phyloP scores from a whole-genome alignment of 305 asterid species.

The Euphrasia arctica region DNA sequence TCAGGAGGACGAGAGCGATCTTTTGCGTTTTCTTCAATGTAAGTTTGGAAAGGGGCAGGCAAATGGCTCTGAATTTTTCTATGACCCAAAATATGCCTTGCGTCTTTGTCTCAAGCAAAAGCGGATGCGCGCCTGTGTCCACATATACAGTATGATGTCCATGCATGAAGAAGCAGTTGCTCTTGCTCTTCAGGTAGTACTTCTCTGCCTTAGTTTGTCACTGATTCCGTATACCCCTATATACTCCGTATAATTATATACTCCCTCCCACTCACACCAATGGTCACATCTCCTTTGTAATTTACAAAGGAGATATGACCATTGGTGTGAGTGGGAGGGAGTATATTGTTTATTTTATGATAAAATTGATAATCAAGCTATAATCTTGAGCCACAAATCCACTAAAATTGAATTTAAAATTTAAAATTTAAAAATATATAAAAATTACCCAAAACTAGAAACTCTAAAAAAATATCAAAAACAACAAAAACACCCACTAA shows the following conservation, averaged over 20 bases:
- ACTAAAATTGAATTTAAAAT: background rate
- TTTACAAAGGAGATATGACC: no score
- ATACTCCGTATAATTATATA: background rate
- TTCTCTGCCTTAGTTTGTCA: background rate
- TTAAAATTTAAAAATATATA: no score
- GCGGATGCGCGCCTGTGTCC: constrained; percentile 97
- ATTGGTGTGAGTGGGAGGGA: no score
- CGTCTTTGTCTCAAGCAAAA: constrained; percentile 91
- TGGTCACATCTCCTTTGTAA: no score
- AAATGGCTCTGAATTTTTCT: constrained; percentile 80
- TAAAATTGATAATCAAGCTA: constrained; percentile 12
- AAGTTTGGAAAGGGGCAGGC: constrained; percentile 84
- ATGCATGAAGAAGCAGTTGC: constrained; percentile 99
- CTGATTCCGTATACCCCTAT: constrained; percentile 15
- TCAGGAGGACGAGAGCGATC: constrained; percentile 94
- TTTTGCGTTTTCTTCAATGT: constrained; percentile 92
- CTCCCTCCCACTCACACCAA: no score
- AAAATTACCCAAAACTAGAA: no score
- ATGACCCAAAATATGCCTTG: constrained; percentile 95
- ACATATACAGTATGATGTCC: constrained; percentile 97
- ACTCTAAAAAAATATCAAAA: no score
- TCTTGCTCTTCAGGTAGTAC: constrained; percentile 82
- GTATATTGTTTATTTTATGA: constrained; percentile 2
- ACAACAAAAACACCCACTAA: no score
- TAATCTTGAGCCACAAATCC: background rate